Conservation (phyloP, 495 filamentous ascomycete species). For the Aspergillus sclerotioniger region DNA sequence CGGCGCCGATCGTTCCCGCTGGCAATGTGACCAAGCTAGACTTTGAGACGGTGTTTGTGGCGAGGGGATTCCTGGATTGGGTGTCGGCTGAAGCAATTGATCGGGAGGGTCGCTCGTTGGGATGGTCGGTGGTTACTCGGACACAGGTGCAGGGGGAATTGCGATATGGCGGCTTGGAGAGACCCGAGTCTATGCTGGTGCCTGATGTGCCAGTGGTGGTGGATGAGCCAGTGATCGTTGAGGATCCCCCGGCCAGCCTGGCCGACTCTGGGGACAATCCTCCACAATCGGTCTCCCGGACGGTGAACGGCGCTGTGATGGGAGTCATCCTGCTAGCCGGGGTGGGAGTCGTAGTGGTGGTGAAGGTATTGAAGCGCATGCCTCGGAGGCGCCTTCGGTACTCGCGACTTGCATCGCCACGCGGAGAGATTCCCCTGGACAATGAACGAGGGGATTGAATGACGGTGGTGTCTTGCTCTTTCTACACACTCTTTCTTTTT, state of each 20-base stretch:
- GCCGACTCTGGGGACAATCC: too few species aligned
- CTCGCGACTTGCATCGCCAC: not conserved
- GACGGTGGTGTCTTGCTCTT: not conserved
- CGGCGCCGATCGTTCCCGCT: constrained; percentile 19
- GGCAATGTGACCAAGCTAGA: constrained; percentile 33
- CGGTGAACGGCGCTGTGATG: not conserved
- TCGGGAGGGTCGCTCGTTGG: constrained; percentile 13
- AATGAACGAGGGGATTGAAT: not conserved
- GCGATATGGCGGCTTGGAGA: not conserved
- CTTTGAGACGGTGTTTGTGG: constrained; percentile 37
- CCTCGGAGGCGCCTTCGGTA: not conserved
- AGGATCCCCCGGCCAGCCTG: too few species aligned
- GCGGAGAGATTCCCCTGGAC: not conserved
- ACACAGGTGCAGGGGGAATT: not conserved
- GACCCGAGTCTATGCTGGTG: not conserved
- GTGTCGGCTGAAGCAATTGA: constrained; percentile 33
- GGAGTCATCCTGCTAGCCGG: not conserved
- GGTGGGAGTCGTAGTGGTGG: not conserved
- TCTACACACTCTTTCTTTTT: not conserved
- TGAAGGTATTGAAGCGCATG: not conserved
- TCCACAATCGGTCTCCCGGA: not conserved
- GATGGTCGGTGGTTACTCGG: not conserved
- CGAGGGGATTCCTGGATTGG: constrained; percentile 34
- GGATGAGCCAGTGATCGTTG: too few species aligned
- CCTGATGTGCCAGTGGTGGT: not conserved